phyloP scores from a whole-genome alignment of 2,329 filamentous ascomycete genomes.

The Claviceps sp. region DNA sequence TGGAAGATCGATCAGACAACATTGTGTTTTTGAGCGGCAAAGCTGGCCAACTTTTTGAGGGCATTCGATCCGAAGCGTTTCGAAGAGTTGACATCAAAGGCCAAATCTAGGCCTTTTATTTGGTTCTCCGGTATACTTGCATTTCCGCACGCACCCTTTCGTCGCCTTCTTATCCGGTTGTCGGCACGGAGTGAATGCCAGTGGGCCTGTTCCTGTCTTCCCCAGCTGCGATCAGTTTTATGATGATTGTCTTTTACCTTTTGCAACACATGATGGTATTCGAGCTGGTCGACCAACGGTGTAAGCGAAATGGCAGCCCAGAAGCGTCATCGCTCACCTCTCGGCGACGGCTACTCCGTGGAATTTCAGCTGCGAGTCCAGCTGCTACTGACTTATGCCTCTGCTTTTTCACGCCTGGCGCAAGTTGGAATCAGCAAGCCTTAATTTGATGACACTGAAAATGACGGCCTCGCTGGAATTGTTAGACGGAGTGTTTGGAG shows the following conservation, averaged over 20 bases:
- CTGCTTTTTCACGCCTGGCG: not conserved
- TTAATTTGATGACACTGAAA: not conserved
- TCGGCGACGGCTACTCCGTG: not conserved
- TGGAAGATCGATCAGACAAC: slow-evolving; percentile 63
- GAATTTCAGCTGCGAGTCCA: too few species aligned
- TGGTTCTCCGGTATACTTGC: not conserved
- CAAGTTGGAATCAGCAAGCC: not conserved
- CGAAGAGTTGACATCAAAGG: slow-evolving; percentile 91
- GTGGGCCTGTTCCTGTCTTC: not conserved
- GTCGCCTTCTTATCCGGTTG: not conserved
- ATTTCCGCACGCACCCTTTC: not conserved
- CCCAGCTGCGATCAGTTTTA: not conserved
- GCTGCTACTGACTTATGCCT: not conserved
- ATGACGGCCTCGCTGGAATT: not conserved
- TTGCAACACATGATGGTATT: not conserved
- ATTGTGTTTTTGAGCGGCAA: slow-evolving; percentile 65
- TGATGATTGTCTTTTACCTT: not conserved
- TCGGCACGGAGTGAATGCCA: not conserved
- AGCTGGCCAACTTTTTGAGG: slow-evolving; percentile 60
- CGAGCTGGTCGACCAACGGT: not conserved
- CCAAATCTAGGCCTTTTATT: slow-evolving; percentile 54
- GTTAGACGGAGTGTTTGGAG: not conserved
- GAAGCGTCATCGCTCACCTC: not conserved
- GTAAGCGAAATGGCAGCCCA: not conserved
- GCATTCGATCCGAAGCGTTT: slow-evolving; percentile 60